Percentiles rank a stretch among this genome's conserved stretches.
phyloP scores from a whole-genome alignment of 2,329 filamentous ascomycete genomes.

The Paraphoma chrysanthemicola region DNA sequence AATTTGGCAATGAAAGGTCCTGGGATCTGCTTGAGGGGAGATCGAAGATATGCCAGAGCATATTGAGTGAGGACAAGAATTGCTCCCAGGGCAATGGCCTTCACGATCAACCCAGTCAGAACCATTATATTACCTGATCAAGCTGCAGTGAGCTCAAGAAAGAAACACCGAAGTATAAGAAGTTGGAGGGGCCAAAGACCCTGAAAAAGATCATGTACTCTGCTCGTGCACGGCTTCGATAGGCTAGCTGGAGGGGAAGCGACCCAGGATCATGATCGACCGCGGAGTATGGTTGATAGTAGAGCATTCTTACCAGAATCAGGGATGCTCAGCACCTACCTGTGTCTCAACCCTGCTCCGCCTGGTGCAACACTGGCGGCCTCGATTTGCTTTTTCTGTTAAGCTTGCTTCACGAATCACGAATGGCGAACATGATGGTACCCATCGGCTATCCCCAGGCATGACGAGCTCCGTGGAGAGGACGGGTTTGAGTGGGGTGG shows the following conservation, averaged over 20 bases:
- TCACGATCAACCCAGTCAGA: constrained; percentile 18
- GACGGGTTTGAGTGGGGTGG: neutral
- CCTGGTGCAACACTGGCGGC: neutral
- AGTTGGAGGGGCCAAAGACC: neutral
- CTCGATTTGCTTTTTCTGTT: neutral
- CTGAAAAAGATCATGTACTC: neutral
- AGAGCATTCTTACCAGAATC: no score
- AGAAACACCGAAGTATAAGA: neutral
- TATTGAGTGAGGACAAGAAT: constrained; percentile 25
- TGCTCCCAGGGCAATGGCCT: constrained; percentile 16
- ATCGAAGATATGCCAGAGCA: constrained; percentile 31
- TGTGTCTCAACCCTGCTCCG: no score
- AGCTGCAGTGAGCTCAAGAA: constrained; percentile 7
- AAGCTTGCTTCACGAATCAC: neutral
- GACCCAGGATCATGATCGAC: no score
- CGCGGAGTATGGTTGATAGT: no score
- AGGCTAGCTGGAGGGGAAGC: no score
- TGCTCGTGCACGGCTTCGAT: neutral
- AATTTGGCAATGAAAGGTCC: constrained; percentile 44
- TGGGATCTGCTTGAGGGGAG: constrained; percentile 39
- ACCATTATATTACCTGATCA: constrained; percentile 17
- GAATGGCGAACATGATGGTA: neutral
- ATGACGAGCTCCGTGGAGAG: neutral
- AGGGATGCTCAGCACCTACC: no score
- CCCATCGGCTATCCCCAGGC: neutral